phyloP scores from a whole-genome alignment of 2,329 filamentous ascomycete species.

The Fusarium sp. region DNA sequence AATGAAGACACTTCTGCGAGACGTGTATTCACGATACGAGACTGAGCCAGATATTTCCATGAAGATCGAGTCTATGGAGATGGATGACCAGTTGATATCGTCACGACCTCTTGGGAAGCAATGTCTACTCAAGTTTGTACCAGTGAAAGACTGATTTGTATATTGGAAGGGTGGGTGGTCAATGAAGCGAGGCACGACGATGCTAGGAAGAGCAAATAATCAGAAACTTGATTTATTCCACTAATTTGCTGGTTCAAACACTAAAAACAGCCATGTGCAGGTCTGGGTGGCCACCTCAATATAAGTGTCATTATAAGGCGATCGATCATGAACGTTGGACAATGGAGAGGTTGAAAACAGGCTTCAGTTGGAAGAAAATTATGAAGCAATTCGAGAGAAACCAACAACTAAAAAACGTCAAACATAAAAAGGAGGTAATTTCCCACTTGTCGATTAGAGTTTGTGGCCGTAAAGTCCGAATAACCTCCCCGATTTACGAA shows the following conservation, averaged over 20 bases:
- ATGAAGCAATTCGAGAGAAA: not conserved
- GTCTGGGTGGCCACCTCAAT: too few relatives aligned
- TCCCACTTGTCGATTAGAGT: conserved; percentile 6
- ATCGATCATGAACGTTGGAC: not conserved
- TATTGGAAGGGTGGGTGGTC: not conserved
- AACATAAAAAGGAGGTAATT: conserved; percentile 3
- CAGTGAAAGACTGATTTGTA: conserved; percentile 41
- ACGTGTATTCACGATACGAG: conserved; percentile 70
- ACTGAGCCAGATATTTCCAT: conserved; percentile 69
- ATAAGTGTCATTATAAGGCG: not conserved
- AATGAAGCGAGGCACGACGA: not conserved
- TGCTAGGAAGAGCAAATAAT: not conserved
- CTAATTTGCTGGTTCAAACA: not conserved
- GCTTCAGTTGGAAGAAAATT: not conserved
- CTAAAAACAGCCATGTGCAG: too few relatives aligned
- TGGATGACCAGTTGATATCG: conserved; percentile 77
- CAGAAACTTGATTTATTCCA: not conserved
- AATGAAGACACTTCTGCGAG: conserved; percentile 75
- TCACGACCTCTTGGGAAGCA: conserved; percentile 71
- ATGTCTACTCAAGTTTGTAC: conserved; percentile 67
- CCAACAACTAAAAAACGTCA: not conserved
- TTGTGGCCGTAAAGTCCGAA: conserved; percentile 23
- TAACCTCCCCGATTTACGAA: conserved; percentile 3
- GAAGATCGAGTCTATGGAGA: conserved; percentile 69
- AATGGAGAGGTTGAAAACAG: not conserved